Percentiles rank a stretch among this genome's conserved stretches.
Evolutionary conservation across 257 asterid species (phyloP).

Genomic region (Avicennia marina): DNA sequence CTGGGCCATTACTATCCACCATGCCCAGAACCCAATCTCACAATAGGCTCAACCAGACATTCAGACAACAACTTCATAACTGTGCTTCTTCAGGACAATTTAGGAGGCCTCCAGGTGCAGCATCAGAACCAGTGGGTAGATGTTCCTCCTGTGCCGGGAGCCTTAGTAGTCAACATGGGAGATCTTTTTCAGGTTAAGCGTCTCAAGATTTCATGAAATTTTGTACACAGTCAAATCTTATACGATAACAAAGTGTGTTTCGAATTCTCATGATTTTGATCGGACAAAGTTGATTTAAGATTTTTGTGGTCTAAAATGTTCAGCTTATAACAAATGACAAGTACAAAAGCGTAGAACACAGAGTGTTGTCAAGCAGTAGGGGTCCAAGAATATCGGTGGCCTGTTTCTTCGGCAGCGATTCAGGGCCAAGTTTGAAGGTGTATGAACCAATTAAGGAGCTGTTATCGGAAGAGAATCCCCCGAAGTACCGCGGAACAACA

Average conservation of each 20-base stretch:
- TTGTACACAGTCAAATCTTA: not conserved
- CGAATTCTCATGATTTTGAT: too few relatives aligned
- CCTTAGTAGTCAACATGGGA: conserved; percentile 19
- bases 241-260: too few relatives aligned
- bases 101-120: conserved; percentile 17
- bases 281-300: too few relatives aligned
- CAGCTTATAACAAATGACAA: conserved; percentile 19
- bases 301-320: not conserved
- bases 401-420: conserved; percentile 31
- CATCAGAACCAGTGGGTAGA: conserved; percentile 18
- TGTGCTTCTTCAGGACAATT: conserved; percentile 17
- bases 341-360: conserved; percentile 21
- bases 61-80: conserved; percentile 18
- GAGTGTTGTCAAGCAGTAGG: conserved; percentile 18
- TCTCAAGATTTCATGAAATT: not conserved
- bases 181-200: conserved; percentile 20
- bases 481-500: conserved; percentile 31
- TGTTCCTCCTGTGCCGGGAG: conserved; percentile 11
- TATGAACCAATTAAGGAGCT: conserved; percentile 39
- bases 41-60: conserved; percentile 15
- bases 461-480: conserved; percentile 30
- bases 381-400: conserved; percentile 56
- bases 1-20: conserved; percentile 20
- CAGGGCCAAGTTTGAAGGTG: conserved; percentile 11
- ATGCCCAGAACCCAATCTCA: conserved; percentile 22